phyloP scores from a whole-genome alignment of 1,284 basidiomycete genomes.

The Ceratobasidium sp. region DNA sequence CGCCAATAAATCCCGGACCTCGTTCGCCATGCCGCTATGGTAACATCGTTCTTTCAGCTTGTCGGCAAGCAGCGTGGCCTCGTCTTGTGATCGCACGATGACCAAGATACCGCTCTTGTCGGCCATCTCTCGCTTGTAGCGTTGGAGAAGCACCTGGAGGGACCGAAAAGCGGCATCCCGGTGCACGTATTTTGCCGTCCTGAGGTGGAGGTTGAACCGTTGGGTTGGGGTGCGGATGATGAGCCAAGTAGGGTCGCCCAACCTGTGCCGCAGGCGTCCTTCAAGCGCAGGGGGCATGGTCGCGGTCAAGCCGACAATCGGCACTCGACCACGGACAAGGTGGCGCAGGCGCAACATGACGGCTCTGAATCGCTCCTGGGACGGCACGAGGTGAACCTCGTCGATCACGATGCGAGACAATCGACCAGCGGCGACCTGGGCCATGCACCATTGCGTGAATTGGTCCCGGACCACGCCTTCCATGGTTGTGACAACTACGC shows the following conservation, averaged over 20 bases:
- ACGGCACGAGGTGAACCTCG: not conserved
- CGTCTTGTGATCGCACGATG: not conserved
- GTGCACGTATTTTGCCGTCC: not conserved
- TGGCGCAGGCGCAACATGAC: not conserved
- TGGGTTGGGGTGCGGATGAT: constrained; percentile 5
- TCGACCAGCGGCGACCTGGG: no score
- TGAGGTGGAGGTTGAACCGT: not conserved
- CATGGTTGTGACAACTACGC: not conserved
- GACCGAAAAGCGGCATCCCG: not conserved
- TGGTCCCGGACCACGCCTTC: no score
- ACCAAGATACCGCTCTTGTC: not conserved
- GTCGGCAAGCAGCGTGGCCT: not conserved
- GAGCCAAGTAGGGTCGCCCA: not conserved
- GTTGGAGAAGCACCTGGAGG: not conserved
- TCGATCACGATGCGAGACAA: constrained; percentile 26
- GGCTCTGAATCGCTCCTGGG: not conserved
- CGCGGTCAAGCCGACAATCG: not conserved
- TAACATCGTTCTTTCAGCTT: not conserved
- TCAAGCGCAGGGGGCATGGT: constrained; percentile 12
- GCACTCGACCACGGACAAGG: not conserved
- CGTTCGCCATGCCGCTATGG: not conserved
- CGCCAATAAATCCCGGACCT: not conserved
- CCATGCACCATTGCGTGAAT: not conserved
- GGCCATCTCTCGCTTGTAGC: not conserved
- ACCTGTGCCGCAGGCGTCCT: not conserved